These are phyloP conservation scores for Pistacia vera DNA, from an alignment of 345 rosid genomes.

Conservation along the genomic window DNA sequence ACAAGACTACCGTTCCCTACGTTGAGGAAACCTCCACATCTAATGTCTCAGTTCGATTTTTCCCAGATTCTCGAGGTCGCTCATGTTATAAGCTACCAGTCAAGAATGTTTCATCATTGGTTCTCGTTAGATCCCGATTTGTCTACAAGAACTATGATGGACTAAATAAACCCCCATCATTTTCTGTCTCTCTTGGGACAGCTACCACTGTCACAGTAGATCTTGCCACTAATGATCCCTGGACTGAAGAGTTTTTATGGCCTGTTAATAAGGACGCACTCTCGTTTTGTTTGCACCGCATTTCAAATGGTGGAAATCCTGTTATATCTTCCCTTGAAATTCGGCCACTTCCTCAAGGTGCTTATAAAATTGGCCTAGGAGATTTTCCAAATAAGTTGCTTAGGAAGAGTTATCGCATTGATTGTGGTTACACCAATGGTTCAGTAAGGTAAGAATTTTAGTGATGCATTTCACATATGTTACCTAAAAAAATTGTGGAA, in stretches of 20 bases:
- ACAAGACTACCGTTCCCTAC: constrained; percentile 42
- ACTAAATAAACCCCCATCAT: constrained; percentile 62
- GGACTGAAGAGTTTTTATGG: constrained; percentile 82
- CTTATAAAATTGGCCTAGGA: constrained; percentile 56
- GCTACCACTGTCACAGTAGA: constrained; percentile 57
- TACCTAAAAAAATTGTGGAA: background rate
- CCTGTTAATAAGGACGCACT: constrained; percentile 49
- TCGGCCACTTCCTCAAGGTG: constrained; percentile 73
- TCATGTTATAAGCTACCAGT: constrained; percentile 67
- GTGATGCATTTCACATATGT: background rate
- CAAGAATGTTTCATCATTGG: constrained; percentile 51
- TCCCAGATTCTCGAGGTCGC: constrained; percentile 50
- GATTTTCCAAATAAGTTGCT: constrained; percentile 44
- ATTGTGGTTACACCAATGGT: constrained; percentile 68
- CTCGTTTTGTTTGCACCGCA: constrained; percentile 55
- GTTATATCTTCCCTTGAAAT: constrained; percentile 81
- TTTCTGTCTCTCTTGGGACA: constrained; percentile 71
- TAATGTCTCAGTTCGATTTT: constrained; percentile 53
- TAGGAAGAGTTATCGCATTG: constrained; percentile 62
- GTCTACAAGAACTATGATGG: constrained; percentile 79
- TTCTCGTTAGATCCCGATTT: constrained; percentile 75
- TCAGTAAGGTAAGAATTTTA: constrained; percentile 47
- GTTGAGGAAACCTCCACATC: constrained; percentile 38
- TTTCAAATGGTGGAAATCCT: constrained; percentile 59
- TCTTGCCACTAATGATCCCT: constrained; percentile 66